Evolutionary conservation across 768 basidiomycete genomes (phyloP), one percentile per base, ranked within the genome.

Genomic region (Pulveroboletus sp.): DNA sequence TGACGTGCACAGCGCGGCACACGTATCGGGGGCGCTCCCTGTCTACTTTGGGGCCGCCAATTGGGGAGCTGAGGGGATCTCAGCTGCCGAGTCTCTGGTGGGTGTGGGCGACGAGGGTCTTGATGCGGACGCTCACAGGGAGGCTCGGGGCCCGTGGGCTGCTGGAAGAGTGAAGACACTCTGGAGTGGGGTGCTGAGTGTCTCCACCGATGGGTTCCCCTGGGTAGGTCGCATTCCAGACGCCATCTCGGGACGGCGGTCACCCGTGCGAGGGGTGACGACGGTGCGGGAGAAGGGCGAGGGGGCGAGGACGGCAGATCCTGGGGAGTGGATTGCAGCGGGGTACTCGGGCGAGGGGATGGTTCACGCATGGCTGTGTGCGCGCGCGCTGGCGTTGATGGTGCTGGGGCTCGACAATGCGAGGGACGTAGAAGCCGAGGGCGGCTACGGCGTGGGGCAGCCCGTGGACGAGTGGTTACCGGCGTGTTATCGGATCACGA

Each of bases 341-440:
- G 86, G 84, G 5, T 88, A 82, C 60, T 73, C 76, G 0, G 86
- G 86, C 0, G 86, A 89, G 55, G 86, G 86, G 2, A 86, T 86
- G 85, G 78, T 78, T 4, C 78, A 85, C 54, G 83, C 81, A 0
- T 86, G 84, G 83, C 61, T 82, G 63, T 74, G 80, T 49, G 77
- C 80, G 5, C 73, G 75, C 48, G 81, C 79, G 8, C 62, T 85
- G 17, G 84, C 81, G 10, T 56, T 69, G 46, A 84, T 85, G 83
- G 69, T 89, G 5, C 64, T 82, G 5, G 76, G 71, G 3, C 58
- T 66, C 12, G 74, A 76, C 21, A 39, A 55, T 0, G 39, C 33
- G 12, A 42, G 21, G 41, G 45, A 30, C 10, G 24, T 58, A 33
- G 50, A 52, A 30, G 7, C 8, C 2, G 65, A 65, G 32, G 60